phyloP scores from a whole-genome alignment of 208 protist species.

The Crithidia sp. region DNA sequence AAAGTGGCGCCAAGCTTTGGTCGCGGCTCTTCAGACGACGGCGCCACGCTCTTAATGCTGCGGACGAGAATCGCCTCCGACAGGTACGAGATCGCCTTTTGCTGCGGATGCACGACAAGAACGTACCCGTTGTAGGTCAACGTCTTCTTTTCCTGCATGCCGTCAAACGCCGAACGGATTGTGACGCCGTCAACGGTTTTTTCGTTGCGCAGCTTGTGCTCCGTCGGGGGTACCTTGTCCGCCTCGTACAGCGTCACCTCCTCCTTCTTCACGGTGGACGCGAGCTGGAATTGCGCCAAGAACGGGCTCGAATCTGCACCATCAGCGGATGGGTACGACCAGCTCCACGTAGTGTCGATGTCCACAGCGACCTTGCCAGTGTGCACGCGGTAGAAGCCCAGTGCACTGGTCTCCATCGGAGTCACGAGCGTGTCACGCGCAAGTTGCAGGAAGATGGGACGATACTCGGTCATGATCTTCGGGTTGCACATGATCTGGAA shows the following conservation, averaged over 20 bases:
- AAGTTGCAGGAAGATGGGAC: constrained; percentile 66
- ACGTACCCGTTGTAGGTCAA: constrained; percentile 55
- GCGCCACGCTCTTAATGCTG: constrained; percentile 52
- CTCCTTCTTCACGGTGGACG: constrained; percentile 67
- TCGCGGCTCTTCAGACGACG: constrained; percentile 38
- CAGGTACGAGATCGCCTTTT: constrained; percentile 67
- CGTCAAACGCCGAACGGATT: constrained; percentile 58
- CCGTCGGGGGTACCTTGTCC: constrained; percentile 37
- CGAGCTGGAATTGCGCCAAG: constrained; percentile 48
- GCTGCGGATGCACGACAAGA: constrained; percentile 62
- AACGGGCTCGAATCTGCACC: neutral
- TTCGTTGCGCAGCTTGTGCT: constrained; percentile 46
- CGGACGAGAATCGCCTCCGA: constrained; percentile 41
- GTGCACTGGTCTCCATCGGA: constrained; percentile 40
- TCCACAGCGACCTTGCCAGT: constrained; percentile 51
- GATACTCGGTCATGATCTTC: constrained; percentile 64
- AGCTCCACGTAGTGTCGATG: constrained; percentile 68
- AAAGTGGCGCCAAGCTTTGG: constrained; percentile 51
- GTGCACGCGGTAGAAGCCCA: constrained; percentile 57
- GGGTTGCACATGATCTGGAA: constrained; percentile 85
- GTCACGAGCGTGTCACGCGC: constrained; percentile 52
- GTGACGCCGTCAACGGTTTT: constrained; percentile 56
- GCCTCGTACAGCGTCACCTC: constrained; percentile 56
- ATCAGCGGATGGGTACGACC: constrained; percentile 35
- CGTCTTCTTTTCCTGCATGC: constrained; percentile 55